phyloP scores from a whole-genome alignment of 2,329 filamentous ascomycete genomes.

The Exophiala spinifera region DNA sequence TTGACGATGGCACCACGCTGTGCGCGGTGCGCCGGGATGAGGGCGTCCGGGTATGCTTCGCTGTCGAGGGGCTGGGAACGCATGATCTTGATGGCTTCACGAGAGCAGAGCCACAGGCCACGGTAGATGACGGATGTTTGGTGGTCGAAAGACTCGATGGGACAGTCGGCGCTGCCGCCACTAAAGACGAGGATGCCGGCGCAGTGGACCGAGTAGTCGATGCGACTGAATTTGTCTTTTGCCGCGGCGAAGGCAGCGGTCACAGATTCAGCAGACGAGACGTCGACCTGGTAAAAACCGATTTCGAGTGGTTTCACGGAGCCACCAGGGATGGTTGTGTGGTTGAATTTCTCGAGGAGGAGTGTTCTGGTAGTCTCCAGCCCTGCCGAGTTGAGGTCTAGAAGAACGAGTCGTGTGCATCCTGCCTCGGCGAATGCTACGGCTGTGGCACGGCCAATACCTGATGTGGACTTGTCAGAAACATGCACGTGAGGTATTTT shows the following conservation, averaged over 20 bases:
- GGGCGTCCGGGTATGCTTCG: slow-evolving; percentile 38
- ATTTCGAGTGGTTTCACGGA: slow-evolving; percentile 33
- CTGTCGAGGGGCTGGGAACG: slow-evolving; percentile 36
- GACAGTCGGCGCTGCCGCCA: slow-evolving; percentile 47
- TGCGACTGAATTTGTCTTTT: slow-evolving; percentile 40
- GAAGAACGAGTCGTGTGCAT: slow-evolving; percentile 39
- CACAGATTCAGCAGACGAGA: slow-evolving; percentile 49
- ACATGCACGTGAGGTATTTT: too few species aligned
- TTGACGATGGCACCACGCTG: slow-evolving; percentile 52
- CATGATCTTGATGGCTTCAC: slow-evolving; percentile 48
- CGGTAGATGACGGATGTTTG: slow-evolving; percentile 57
- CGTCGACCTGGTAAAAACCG: slow-evolving; percentile 39
- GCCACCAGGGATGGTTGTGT: slow-evolving; percentile 25
- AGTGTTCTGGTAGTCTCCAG: slow-evolving; percentile 10
- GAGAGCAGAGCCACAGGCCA: slow-evolving; percentile 49
- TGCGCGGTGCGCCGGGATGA: slow-evolving; percentile 28
- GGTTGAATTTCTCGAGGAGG: slow-evolving; percentile 31
- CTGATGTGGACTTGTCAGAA: slow-evolving; percentile 33
- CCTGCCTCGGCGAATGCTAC: slow-evolving; percentile 75
- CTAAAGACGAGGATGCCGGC: slow-evolving; percentile 51
- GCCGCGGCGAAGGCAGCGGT: slow-evolving; percentile 37
- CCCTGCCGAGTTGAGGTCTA: slow-evolving; percentile 14
- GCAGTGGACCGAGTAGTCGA: slow-evolving; percentile 58
- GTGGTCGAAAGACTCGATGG: slow-evolving; percentile 49
- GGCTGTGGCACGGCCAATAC: slow-evolving; percentile 80